These are phyloP conservation scores for Cutaneotrichosporon sp. DNA, from an alignment of 1,284 basidiomycete genomes.

Conservation along the genomic window DNA sequence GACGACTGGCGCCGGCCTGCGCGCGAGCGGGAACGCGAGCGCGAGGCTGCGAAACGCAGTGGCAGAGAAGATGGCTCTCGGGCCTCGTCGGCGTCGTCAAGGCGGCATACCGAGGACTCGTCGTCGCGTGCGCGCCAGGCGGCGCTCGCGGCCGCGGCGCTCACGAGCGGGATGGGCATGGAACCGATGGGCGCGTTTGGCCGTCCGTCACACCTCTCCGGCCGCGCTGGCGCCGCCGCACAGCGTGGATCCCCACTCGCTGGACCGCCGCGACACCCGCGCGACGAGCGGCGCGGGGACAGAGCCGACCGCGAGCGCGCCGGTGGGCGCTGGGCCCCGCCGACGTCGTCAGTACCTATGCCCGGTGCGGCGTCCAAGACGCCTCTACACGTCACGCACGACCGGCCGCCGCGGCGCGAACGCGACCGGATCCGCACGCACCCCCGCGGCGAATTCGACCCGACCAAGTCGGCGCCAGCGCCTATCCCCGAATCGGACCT, in stretches of 20 bases:
- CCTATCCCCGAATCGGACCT: not conserved
- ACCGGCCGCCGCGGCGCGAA: not conserved
- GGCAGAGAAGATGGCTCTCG: not conserved
- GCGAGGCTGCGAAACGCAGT: not conserved
- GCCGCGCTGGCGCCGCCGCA: not conserved
- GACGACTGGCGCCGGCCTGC: constrained; percentile 29
- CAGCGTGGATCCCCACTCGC: constrained; percentile 5
- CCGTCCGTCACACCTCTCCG: constrained; percentile 16
- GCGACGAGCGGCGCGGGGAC: not conserved
- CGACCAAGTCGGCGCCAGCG: constrained; percentile 1
- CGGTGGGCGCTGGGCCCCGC: constrained; percentile 9
- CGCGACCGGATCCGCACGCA: not conserved
- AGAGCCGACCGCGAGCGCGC: not conserved
- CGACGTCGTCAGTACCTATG: constrained; percentile 8
- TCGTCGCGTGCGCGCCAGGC: constrained; percentile 22
- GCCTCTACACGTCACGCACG: not conserved
- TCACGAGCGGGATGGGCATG: constrained; percentile 26
- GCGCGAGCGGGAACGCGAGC: constrained; percentile 10
- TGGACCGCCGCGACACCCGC: not conserved
- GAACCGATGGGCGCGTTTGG: constrained; percentile 36
- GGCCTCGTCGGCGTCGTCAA: not conserved
- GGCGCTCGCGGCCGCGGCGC: constrained; percentile 29
- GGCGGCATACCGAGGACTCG: constrained; percentile 14
- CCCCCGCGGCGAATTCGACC: constrained; percentile 1
- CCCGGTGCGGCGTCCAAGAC: not conserved